Evolutionary conservation across 2,329 filamentous ascomycete species (phyloP), one percentile per base, ranked within the genome.

Genomic region (Trichoderma brevicompactum): DNA sequence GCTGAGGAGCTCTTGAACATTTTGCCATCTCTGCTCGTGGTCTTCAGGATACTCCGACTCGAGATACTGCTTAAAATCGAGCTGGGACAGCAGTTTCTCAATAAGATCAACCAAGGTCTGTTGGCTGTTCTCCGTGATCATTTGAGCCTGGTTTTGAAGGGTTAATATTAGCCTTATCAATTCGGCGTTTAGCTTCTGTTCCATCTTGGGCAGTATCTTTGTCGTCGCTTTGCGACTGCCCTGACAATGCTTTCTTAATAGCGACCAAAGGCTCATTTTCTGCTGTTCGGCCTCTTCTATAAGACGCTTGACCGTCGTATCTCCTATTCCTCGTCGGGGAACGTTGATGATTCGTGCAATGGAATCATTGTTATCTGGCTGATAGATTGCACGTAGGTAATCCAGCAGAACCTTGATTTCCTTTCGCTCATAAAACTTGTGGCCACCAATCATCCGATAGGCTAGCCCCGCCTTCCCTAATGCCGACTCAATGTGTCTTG

Each of bases 401-500:
- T 97, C 93, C 4, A 98, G 78, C 0, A 98, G 75, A 7, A 92
- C 83, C 75, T 95, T 96, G 73, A 98, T 90, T 75, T 99, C 94
- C 3, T 87, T 85, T 59, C 95, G 88, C 70, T 99, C 95, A 72
- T 96, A 98, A 75, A 99, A 99, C 66, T 92, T 91, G 68, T 88
- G 87, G 2, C 95, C 94, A 43, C 87, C 94, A 59, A 98, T 89
- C 94, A 98, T 97, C 56, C 88, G 88, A 77, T 98, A 99, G 0
- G 93, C 85, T 46, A 98, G 87, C 1, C 93, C 92, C 10, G 87
- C 87, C 72, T 90, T 92, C 13, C 90, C 92, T 46, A 98, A 81
- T 2, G 90, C 89, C 23, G 88, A 85, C 78, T 99, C 94, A 44
- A 98, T 90, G n/a, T 92, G 87, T 23, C 94, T 84, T 0, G 94